phyloP scores from a whole-genome alignment of 2,329 filamentous ascomycete species.

The Nigrospora oryzae region DNA sequence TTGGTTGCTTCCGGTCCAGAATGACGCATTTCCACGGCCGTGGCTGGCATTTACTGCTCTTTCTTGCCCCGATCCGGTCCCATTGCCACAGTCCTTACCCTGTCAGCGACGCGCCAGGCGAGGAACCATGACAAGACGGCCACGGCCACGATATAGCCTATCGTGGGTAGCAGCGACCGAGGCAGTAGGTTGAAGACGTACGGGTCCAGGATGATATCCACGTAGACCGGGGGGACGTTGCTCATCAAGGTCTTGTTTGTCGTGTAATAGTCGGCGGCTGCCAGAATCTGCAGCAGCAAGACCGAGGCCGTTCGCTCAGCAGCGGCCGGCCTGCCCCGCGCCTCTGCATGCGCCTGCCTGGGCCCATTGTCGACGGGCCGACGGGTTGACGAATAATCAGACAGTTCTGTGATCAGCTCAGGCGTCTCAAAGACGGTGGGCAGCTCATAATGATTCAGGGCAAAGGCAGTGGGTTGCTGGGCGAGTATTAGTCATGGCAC shows the following conservation, averaged over 20 bases:
- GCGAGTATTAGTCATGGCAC: conserved; percentile 1
- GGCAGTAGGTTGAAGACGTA: conserved; percentile 76
- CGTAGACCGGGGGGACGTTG: conserved; percentile 61
- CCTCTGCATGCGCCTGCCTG: background rate
- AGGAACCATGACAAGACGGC: conserved; percentile 38
- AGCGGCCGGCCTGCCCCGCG: background rate
- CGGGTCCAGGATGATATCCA: conserved; percentile 81
- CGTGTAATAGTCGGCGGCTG: conserved; percentile 81
- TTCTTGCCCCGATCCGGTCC: conserved; percentile 25
- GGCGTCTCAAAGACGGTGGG: conserved; percentile 52
- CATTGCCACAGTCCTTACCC: conserved; percentile 19
- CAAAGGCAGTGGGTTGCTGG: conserved; percentile 81
- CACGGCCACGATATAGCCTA: conserved; percentile 57
- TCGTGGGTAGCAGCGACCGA: conserved; percentile 64
- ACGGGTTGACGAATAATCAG: conserved; percentile 47
- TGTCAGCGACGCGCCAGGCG: conserved; percentile 25
- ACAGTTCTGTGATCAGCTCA: conserved; percentile 56
- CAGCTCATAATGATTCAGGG: conserved; percentile 56
- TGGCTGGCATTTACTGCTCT: conserved; percentile 18
- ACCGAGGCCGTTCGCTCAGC: conserved; percentile 32
- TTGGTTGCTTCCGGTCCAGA: background rate
- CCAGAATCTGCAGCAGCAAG: conserved; percentile 65
- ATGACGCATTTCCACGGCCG: background rate
- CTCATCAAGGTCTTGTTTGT: conserved; percentile 67
- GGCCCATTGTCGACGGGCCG: conserved; percentile 18